Percentiles rank a stretch among this genome's conserved stretches.
Conservation (phyloP, 2,329 filamentous ascomycete species). For the Periconia digitata region DNA sequence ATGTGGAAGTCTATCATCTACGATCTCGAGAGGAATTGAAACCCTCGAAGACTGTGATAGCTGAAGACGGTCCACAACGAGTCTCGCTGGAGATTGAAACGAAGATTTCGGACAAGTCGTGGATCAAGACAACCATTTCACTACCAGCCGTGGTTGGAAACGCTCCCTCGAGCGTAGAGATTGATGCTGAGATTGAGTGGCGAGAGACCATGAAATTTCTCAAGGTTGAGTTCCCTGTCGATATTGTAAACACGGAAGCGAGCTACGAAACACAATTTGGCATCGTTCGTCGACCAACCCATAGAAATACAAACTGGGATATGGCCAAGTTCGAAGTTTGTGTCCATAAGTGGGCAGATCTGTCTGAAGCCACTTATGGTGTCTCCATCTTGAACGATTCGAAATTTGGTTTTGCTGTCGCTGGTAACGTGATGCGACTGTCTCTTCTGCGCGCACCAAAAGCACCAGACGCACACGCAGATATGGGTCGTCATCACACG, state of each 20-base stretch:
- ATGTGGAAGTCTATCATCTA: slow-evolving; percentile 95
- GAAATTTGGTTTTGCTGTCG: slow-evolving; percentile 94
- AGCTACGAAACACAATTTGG: slow-evolving; percentile 95
- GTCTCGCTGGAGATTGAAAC: slow-evolving; percentile 84
- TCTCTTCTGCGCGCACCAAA: slow-evolving; percentile 86
- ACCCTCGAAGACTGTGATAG: slow-evolving; percentile 68
- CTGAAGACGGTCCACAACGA: slow-evolving; percentile 70
- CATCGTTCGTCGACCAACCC: slow-evolving; percentile 83
- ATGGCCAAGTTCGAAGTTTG: slow-evolving; percentile 98
- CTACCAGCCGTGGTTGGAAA: slow-evolving; percentile 69
- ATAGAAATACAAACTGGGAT: slow-evolving; percentile 98
- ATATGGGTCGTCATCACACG: slow-evolving; percentile 88
- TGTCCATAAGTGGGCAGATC: slow-evolving; percentile 90
- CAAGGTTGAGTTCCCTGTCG: slow-evolving; percentile 97
- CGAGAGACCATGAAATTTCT: slow-evolving; percentile 96
- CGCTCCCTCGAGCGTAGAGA: slow-evolving; percentile 71
- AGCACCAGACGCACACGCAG: slow-evolving; percentile 87
- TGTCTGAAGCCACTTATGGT: slow-evolving; percentile 85
- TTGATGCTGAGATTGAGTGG: slow-evolving; percentile 91
- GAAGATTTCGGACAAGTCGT: slow-evolving; percentile 83
- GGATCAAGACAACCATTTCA: slow-evolving; percentile 82
- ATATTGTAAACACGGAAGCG: slow-evolving; percentile 86
- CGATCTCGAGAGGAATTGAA: slow-evolving; percentile 78
- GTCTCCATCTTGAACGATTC: slow-evolving; percentile 93
- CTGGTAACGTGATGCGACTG: slow-evolving; percentile 85